A percentile compares a stretch with the other conserved stretches of the same genome.
These are phyloP conservation scores for Uronychia setigera DNA, from an alignment of 73 alveolate genomes.

Conservation along the genomic window DNA sequence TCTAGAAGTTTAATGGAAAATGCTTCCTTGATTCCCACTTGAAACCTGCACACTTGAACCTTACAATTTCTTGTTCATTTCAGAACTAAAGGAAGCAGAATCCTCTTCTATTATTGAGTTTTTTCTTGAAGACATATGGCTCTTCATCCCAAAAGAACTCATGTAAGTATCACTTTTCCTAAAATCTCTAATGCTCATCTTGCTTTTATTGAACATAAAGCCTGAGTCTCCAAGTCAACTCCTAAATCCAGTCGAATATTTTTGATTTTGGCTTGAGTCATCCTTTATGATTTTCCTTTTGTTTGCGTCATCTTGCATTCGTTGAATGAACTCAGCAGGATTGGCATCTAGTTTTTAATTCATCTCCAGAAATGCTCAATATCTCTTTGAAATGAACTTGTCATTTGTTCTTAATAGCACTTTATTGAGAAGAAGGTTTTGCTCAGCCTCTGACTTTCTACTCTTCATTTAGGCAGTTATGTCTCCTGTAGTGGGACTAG, in stretches of 20 bases:
- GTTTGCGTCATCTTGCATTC: not conserved
- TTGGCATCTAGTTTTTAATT: not conserved
- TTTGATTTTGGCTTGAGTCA: not conserved
- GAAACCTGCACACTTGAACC: too few species aligned
- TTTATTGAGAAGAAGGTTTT: not conserved
- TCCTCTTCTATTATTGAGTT: not conserved
- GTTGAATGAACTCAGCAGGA: not conserved
- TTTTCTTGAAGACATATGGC: not conserved
- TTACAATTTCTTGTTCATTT: too few species aligned
- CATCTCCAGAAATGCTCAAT: not conserved
- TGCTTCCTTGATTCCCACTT: too few species aligned
- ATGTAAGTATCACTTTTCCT: not conserved
- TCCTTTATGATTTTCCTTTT: not conserved
- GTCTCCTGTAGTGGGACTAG: too few species aligned
- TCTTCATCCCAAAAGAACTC: not conserved
- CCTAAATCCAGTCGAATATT: not conserved
- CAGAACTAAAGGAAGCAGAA: not conserved
- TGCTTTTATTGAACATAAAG: too few species aligned
- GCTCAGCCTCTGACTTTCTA: too few species aligned
- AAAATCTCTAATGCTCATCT: not conserved
- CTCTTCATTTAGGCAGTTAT: too few species aligned
- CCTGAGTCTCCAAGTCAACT: too few species aligned
- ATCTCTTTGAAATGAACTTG: not conserved
- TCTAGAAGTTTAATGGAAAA: too few species aligned
- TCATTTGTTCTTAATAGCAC: not conserved